Evolutionary conservation across 2,329 filamentous ascomycete genomes (phyloP), one percentile per base, ranked within the genome.

Genomic region (Fusarium proliferatum): DNA sequence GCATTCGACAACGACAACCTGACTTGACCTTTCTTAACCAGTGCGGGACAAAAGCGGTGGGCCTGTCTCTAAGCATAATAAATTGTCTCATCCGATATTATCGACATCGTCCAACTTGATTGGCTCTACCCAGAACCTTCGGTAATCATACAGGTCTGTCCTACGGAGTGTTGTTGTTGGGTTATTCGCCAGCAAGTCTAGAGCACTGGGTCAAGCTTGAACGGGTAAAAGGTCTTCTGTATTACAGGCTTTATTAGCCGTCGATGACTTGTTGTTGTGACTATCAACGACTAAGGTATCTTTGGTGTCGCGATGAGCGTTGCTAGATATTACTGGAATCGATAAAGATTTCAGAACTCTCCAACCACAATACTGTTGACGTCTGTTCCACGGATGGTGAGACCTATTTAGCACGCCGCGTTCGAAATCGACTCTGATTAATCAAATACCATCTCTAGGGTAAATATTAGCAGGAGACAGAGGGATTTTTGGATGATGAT

Each of bases 171-270:
- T 65, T 64, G 58, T 57, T 39, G 60, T 67, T 69, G 66, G 57
- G 46, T 55, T 61, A 33, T 64, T 64, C 61, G 38, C 52, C 45
- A 65, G 36, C 36, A 36, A 58, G 26, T 51, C 52, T 65, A 68
- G 28, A 67, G 33, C 41, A 57, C 63, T 66, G 33, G 52, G 38
- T 39, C 49, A 60, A 36, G 58, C 60, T 59, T 64, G 53, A 71
- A 69, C 39, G 65, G 72, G 56, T 42, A 73, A 69, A 64, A 52
- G 52, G 65, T 65, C 73, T 72, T 70, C 64, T 52, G 58, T 51
- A 52, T 28, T 69, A 42, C 19, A 52, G 49, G 15, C 23, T 69
- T 57, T 39, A 65, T 59, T 59, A 69, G 41, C 65, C 51, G 41
- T 38, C 19, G 5, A 46, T 21, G 45, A n/a, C 21, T 28, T 53